Conservation (phyloP, 495 filamentous ascomycete genomes). For the Cercophora sp. region DNA sequence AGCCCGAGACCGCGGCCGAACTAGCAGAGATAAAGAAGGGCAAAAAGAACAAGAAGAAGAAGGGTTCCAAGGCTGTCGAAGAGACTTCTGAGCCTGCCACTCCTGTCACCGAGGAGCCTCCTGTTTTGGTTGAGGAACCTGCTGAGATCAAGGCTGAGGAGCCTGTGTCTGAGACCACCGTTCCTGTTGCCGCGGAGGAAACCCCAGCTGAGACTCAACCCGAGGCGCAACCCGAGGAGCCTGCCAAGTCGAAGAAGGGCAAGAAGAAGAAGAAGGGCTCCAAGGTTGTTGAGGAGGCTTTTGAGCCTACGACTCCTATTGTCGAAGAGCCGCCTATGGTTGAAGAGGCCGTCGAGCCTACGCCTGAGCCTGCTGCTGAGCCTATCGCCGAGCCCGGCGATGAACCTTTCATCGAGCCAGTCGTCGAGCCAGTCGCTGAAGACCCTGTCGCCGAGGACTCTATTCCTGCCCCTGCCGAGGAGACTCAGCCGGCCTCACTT, state of each 20-base stretch:
- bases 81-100: neutral
- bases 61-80: constrained; percentile 8
- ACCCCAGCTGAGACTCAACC: neutral
- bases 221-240: too few relatives aligned
- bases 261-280: constrained; percentile 34
- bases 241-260: too few relatives aligned
- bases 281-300: constrained; percentile 1
- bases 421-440: neutral
- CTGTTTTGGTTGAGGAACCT: neutral
- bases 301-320: neutral
- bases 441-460: neutral
- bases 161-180: neutral
- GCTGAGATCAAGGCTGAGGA: neutral
- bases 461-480: neutral
- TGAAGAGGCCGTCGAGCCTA: neutral
- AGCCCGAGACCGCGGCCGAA: neutral
- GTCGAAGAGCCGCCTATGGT: neutral
- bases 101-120: neutral
- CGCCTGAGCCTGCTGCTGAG: neutral
- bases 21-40: constrained; percentile 18
- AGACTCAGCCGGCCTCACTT: neutral
- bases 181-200: constrained; percentile 4
- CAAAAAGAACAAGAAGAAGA: constrained; percentile 29
- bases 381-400: constrained; percentile 19
- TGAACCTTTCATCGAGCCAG: constrained; percentile 4